These are phyloP conservation scores for Fomitopsis betulina DNA, from an alignment of 1,284 basidiomycete species.

Conservation along the genomic window DNA sequence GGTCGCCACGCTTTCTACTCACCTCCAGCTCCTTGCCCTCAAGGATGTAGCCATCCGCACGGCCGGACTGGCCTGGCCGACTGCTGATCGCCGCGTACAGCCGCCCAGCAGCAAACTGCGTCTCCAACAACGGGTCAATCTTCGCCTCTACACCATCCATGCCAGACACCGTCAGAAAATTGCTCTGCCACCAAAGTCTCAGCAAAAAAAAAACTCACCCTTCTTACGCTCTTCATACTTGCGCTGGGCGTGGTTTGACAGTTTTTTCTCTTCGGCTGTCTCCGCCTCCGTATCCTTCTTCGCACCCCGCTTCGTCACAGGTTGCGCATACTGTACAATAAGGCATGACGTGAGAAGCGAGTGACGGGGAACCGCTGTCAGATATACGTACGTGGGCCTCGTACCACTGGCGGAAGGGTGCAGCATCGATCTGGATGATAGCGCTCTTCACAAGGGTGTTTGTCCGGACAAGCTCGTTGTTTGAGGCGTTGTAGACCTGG, in stretches of 20 bases:
- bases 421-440: conserved; percentile 94
- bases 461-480: conserved; percentile 98
- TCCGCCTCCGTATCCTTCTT: conserved; percentile 47
- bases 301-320: conserved; percentile 78
- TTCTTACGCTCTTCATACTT: conserved; percentile 86
- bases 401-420: conserved; percentile 98
- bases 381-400: conserved; percentile 79
- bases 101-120: conserved; percentile 84
- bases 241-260: conserved; percentile 87
- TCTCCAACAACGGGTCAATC: conserved; percentile 83
- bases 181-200: neutral
- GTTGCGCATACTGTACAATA: conserved; percentile 75
- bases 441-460: conserved; percentile 96
- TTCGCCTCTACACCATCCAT: conserved; percentile 62
- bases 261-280: conserved; percentile 65
- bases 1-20: conserved; percentile 19
- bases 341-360: conserved; percentile 9
- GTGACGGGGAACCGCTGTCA: neutral
- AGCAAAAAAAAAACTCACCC: conserved; percentile 50
- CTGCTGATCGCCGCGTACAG: conserved; percentile 87
- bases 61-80: conserved; percentile 91
- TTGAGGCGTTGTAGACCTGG: conserved; percentile 95
- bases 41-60: conserved; percentile 91
- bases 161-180: conserved; percentile 7
- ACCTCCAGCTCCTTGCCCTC: conserved; percentile 98